phyloP scores from a whole-genome alignment of 2,329 filamentous ascomycete genomes.

The Colletotrichum sp. region DNA sequence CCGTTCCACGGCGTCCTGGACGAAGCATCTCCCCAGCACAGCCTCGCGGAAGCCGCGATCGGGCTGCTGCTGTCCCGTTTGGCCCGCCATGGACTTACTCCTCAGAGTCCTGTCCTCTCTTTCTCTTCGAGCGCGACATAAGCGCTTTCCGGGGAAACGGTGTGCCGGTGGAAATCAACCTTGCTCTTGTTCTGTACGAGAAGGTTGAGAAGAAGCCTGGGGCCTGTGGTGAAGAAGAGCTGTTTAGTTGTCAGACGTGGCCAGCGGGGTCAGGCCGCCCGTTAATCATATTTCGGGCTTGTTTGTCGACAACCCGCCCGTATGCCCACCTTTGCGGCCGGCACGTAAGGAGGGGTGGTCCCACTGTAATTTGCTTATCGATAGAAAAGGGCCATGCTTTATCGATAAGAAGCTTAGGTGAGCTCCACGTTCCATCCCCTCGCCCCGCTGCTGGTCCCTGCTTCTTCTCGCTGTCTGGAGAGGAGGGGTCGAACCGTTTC shows the following conservation, averaged over 20 bases:
- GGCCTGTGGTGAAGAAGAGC: neutral
- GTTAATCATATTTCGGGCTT: neutral
- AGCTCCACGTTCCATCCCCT: neutral
- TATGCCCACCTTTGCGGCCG: neutral
- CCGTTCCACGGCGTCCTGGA: slow-evolving; percentile 40
- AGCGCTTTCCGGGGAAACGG: neutral
- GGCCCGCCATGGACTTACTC: slow-evolving; percentile 20
- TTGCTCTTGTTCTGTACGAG: neutral
- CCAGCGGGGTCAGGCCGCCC: neutral
- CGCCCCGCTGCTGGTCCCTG: neutral
- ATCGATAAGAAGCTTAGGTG: slow-evolving; percentile 13
- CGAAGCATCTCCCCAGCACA: slow-evolving; percentile 39
- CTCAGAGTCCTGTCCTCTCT: slow-evolving; percentile 13
- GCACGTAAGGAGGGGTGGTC: neutral
- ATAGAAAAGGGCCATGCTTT: neutral
- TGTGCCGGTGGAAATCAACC: neutral
- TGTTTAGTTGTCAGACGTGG: neutral
- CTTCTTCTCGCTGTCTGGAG: neutral
- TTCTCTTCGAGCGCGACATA: slow-evolving; percentile 18
- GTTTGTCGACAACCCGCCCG: neutral
- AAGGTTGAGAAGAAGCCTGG: neutral
- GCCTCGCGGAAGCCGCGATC: slow-evolving; percentile 25
- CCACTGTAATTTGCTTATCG: slow-evolving; percentile 6
- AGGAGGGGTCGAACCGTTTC: slow-evolving; percentile 18
- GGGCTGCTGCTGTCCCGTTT: neutral